Evolutionary conservation across 768 basidiomycete species (phyloP).

Genomic region (Hydnum rufescens): DNA sequence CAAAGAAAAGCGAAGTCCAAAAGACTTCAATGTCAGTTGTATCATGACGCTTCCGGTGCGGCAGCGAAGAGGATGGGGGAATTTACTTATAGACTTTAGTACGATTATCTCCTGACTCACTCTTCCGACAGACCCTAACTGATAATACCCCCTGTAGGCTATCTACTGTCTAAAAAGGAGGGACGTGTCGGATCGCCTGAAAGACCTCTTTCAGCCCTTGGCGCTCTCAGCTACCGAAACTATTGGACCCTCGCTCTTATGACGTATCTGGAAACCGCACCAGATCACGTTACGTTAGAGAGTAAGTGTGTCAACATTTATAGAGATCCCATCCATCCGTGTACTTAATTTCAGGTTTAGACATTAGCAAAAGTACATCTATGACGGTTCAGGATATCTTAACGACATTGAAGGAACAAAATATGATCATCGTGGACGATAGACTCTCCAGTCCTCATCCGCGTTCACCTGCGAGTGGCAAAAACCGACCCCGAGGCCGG

Average conservation of each 20-base stretch:
- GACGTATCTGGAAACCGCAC: conserved; percentile 45
- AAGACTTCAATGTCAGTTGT: conserved; percentile 95
- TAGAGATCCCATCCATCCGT: conserved; percentile 1
- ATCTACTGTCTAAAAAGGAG: conserved; percentile 90
- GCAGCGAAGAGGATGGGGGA: conserved; percentile 93
- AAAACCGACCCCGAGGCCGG: background rate
- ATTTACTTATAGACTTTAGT: conserved; percentile 97
- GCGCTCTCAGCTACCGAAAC: conserved; percentile 81
- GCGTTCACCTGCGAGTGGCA: background rate
- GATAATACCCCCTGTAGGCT: conserved; percentile 34
- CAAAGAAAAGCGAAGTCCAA: conserved; percentile 93
- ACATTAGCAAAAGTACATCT: conserved; percentile 66
- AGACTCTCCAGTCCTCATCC: background rate
- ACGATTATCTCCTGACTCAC: conserved; percentile 19
- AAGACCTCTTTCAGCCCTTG: conserved; percentile 83
- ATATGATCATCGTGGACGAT: conserved; percentile 37
- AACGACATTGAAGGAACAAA: conserved; percentile 46
- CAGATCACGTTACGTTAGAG: conserved; percentile 48
- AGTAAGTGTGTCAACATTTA: conserved; percentile 26
- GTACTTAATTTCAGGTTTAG: conserved; percentile 24
- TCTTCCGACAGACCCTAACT: conserved; percentile 3
- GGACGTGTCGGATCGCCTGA: conserved; percentile 80
- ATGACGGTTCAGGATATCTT: conserved; percentile 85
- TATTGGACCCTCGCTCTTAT: conserved; percentile 88
- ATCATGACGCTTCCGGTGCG: conserved; percentile 97